Conservation (phyloP, 2,329 filamentous ascomycete species). For the Aspergillus fijiensis region DNA sequence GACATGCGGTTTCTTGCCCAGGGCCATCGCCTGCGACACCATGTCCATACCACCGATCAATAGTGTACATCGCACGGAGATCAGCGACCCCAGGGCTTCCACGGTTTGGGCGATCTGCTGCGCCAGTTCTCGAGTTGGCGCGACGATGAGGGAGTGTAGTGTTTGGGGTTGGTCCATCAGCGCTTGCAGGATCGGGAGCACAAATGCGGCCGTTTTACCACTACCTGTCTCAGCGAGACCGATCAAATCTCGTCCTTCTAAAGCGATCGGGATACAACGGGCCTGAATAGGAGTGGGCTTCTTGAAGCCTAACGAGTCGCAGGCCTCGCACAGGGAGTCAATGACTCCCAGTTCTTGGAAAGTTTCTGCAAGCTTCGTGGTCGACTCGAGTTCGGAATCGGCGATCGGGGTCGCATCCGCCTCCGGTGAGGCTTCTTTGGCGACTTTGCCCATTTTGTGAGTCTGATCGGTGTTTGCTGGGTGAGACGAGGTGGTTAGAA, state of each 20-base stretch:
- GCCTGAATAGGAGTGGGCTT: constrained; percentile 84
- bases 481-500: too few species aligned
- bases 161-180: constrained; percentile 85
- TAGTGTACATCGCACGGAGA: constrained; percentile 81
- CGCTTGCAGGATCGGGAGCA: constrained; percentile 85
- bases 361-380: constrained; percentile 18
- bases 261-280: constrained; percentile 77
- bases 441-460: too few species aligned
- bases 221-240: constrained; percentile 92
- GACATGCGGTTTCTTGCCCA: constrained; percentile 95
- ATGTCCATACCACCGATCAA: constrained; percentile 95
- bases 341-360: constrained; percentile 69
- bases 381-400: too few species aligned
- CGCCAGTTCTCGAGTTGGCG: constrained; percentile 89
- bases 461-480: too few species aligned
- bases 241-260: constrained; percentile 82
- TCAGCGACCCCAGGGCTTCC: constrained; percentile 81
- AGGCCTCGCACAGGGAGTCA: constrained; percentile 85
- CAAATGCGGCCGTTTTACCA: constrained; percentile 95
- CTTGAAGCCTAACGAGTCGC: constrained; percentile 77
- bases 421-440: too few species aligned
- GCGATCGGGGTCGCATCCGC: too few species aligned
- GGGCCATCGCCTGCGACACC: constrained; percentile 83
- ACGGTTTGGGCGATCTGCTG: constrained; percentile 87
- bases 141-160: constrained; percentile 84